Evolutionary conservation across 129 eudicot species (phyloP), one percentile per base, ranked within the genome.

Genomic region (Mikania micrantha): DNA sequence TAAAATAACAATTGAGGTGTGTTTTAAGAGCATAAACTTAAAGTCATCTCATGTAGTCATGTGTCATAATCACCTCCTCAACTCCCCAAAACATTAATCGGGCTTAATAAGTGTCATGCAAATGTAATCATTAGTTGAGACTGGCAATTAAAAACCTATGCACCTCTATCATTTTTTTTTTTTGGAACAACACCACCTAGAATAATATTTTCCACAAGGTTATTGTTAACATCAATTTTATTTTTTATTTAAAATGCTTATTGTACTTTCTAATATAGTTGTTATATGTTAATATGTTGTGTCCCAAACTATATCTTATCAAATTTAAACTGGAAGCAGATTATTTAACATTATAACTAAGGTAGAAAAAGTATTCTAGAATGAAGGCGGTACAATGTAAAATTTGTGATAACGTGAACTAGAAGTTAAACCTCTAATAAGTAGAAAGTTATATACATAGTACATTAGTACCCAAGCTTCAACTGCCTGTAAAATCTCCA

Each of bases 41-140:
- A 42, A 1, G 40, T 25, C 67, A 76, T 80, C 50, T 76, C 29
- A 24, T 32, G 44, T 32, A 39, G 42, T 76, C 29, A 24, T 32
- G 44, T 32, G 47, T 27, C 53, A 31, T 29, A 22, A 39, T 47
- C 28, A 32, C 69, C 57, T 40, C 67, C 54, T 53, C 62, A 24
- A 58, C 39, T 45, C 45, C 64, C 17, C 64, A 31, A 22, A 45
- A n/a, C 47, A 63, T 47, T 5, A 19, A 39, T 12, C 24, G 47
- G 29, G 24, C 19, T 11, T 48, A 20, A 12, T 15, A 40, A 28
- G 57, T 17, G 66, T 27, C 39, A 13, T 16, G 42, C 9, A 28
- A 57, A 39, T 17, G 65, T 42, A 70, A 39, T 57, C 31, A 57
- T 27, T n/a, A 27, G 66, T 27, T 39, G 17, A 27, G 36, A 27